Evolutionary conservation across 306 rosid genomes (phyloP), one percentile per base, ranked within the genome.

Genomic region (Prunus kanzakura): DNA sequence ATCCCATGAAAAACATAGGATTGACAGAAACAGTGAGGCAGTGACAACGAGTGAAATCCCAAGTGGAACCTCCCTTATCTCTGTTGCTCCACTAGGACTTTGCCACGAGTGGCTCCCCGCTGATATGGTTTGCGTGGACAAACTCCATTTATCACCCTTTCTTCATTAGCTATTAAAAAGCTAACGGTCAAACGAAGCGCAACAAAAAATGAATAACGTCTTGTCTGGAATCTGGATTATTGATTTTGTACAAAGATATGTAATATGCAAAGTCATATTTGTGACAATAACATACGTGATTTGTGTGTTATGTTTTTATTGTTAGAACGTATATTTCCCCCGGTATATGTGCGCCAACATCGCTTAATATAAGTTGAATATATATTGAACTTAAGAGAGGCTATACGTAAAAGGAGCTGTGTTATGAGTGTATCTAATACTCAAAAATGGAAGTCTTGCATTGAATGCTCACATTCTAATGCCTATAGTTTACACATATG

Each of bases 1-100:
- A n/a, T 20, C 32, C 27, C 29, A 62, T 16, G 19, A 8, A 54
- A 52, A 15, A 25, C 9, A 0, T 3, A 51, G 20, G 11, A 18
- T 35, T 29, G 69, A 80, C 25, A 67, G 63, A 32, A 56, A 64
- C 50, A 27, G 69, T 73, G 13, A 25, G 29, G 23, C 20, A 56
- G 62, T 20, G 62, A 20, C 15, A 20, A 13, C 23, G 67, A 43
- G 4, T n/a, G 66, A 73, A 73, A 77, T 77, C 85, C 85, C 72
- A 22, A 27, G 25, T 7, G 4, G 51, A 81, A 72, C 75, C 8
- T 38, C 27, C 75, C 88, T 82, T 79, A 82, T 85, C 88, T 64
- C 27, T 58, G 72, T 45, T 79, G 43, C 18, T 32, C 84, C 88
- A 82, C 2, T 79, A 38, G 14, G 41, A 72, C 6, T 0, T 22